These are phyloP conservation scores for Gossypium ekmanianum DNA, from an alignment of 345 rosid genomes.

Conservation along the genomic window DNA sequence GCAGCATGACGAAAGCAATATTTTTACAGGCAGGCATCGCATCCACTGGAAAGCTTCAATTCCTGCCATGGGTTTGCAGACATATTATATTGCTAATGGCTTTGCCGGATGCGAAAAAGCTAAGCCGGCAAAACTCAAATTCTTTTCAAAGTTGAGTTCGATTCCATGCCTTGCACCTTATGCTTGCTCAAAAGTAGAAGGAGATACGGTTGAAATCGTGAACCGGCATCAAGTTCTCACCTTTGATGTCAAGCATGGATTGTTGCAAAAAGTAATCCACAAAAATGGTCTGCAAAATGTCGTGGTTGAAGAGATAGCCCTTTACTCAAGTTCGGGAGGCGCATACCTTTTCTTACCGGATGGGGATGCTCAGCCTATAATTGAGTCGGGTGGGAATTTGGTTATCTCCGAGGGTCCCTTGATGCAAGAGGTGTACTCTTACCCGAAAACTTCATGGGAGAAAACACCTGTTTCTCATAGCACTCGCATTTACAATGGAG, in stretches of 20 bases:
- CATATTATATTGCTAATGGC: slow-evolving; percentile 79
- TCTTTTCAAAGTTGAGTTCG: slow-evolving; percentile 41
- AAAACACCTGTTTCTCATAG: slow-evolving; percentile 70
- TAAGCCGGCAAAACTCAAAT: slow-evolving; percentile 54
- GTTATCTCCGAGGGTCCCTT: slow-evolving; percentile 68
- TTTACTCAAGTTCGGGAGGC: slow-evolving; percentile 72
- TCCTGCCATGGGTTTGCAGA: slow-evolving; percentile 86
- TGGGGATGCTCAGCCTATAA: slow-evolving; percentile 72
- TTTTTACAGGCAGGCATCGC: slow-evolving; percentile 82
- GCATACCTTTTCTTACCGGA: slow-evolving; percentile 87
- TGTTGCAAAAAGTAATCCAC: slow-evolving; percentile 55
- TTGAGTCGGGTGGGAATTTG: slow-evolving; percentile 53
- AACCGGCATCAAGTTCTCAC: slow-evolving; percentile 70
- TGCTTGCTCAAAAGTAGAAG: slow-evolving; percentile 63
- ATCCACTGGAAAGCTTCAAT: slow-evolving; percentile 86
- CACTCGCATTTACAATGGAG: slow-evolving; percentile 74
- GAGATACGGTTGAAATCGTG: slow-evolving; percentile 47
- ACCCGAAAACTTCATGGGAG: slow-evolving; percentile 68
- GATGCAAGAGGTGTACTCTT: slow-evolving; percentile 81
- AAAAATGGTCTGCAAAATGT: slow-evolving; percentile 43
- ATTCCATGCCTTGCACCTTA: slow-evolving; percentile 72
- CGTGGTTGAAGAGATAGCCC: slow-evolving; percentile 71
- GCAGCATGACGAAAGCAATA: slow-evolving; percentile 64
- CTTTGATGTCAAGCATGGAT: slow-evolving; percentile 59
- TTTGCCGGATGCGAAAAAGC: slow-evolving; percentile 78